phyloP scores from a whole-genome alignment of 169 alveolate species.

The Plasmodium inui region DNA sequence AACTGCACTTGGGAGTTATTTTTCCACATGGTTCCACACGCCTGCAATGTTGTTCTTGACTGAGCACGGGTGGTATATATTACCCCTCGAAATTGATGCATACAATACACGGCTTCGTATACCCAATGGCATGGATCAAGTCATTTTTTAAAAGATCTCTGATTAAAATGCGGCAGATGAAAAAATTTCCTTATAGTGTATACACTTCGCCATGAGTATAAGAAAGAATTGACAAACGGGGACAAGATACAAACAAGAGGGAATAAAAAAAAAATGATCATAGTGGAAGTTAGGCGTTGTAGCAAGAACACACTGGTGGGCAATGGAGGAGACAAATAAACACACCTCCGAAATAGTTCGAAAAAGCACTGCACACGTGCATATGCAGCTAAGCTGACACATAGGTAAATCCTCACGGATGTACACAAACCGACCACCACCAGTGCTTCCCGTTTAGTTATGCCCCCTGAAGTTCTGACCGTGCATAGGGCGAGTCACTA shows the following conservation, averaged over 20 bases:
- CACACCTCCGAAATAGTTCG: background rate
- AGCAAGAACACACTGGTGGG: background rate
- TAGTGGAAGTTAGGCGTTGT: background rate
- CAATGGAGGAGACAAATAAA: background rate
- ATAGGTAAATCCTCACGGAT: background rate
- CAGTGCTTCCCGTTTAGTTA: background rate
- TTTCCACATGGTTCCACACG: background rate
- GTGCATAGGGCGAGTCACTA: slow-evolving; percentile 37
- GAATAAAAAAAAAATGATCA: background rate
- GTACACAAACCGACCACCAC: background rate
- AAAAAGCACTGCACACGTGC: background rate
- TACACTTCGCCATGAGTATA: background rate
- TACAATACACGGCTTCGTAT: background rate
- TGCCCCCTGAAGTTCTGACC: slow-evolving; percentile 8
- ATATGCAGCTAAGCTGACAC: background rate
- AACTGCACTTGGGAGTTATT: background rate
- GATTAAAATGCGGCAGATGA: background rate
- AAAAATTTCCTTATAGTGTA: background rate
- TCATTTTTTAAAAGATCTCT: background rate
- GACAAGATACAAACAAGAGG: background rate
- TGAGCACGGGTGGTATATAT: background rate
- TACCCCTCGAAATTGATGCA: background rate
- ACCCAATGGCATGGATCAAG: background rate
- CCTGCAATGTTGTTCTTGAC: background rate
- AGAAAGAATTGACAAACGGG: background rate